Base-by-base conservation (phyloP, 768 basidiomycete genomes). In the Tulasnella sp. region DNA sequence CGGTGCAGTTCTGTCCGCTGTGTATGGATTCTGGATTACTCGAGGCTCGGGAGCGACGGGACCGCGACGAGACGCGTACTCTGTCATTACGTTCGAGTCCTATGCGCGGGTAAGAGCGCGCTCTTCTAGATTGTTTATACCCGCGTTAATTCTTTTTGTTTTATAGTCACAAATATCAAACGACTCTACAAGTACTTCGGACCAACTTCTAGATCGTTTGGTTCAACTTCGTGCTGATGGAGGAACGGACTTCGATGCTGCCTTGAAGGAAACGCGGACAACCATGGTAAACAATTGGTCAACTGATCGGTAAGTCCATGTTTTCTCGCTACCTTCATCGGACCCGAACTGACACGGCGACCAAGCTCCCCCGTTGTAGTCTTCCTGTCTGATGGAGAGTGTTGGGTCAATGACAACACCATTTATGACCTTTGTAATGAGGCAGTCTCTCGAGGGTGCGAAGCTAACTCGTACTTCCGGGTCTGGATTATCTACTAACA, bases 361-460 rank as follows among this genome's bases (percentile, higher is more conserved):
- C 31, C 79, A 34, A 87, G 88, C 67, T 81, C 84, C 1, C 88
- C 89, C 0, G 84, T 89, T 9, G 81, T 89, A n/a, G 84, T 89
- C 72, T 90, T 89, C 80, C 83, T 89, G 9, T 89, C 88, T 0
- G 89, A 88, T 76, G 89, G 89, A 0, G 84, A 88, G 81, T 86
- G 86, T 67, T 2, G 19, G 1, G 82, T 87, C 25, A 67, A 52
- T 0, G 86, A 88, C 64, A 39, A 79, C 6, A 79, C 80, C 2
- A 80, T 87, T 67, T 83, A 84, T 34, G 83, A 84, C 75, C 72
- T 89, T 5, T 85, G 86, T 76, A 84, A 83, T 22, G 74, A 85
- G 3, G 84, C 88, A 0, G 78, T 86, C 25, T 81, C 82, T 29
- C 85, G 83, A 3, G 88, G 88, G 88, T 88, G 77, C 29, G 54